Evolutionary conservation across 1,284 basidiomycete genomes (phyloP).

Genomic region (Marasmius oreades): DNA sequence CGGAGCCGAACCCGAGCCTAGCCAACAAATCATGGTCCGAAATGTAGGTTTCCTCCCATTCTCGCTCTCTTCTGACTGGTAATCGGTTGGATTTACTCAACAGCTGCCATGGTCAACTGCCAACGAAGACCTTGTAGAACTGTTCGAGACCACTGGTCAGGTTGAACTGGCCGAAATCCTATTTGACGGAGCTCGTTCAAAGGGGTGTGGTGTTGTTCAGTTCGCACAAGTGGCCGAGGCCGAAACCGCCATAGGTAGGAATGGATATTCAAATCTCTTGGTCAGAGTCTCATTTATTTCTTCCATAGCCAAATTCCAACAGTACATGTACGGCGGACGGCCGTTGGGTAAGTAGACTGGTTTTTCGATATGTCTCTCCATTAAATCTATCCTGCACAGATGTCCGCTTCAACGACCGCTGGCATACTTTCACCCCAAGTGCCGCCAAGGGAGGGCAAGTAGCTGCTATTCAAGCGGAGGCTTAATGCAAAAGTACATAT

Average conservation of each 20-base stretch:
- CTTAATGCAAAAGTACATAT: slow-evolving; percentile 1
- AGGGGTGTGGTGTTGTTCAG: slow-evolving; percentile 94
- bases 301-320: slow-evolving; percentile 80
- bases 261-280: slow-evolving; percentile 1
- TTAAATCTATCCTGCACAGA: slow-evolving; percentile 43
- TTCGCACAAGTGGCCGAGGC: slow-evolving; percentile 88
- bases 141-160: slow-evolving; percentile 96
- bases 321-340: slow-evolving; percentile 87
- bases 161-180: slow-evolving; percentile 94
- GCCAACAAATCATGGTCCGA: slow-evolving; percentile 95
- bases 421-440: slow-evolving; percentile 84
- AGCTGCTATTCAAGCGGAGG: slow-evolving; percentile 52
- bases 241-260: slow-evolving; percentile 85
- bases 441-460: slow-evolving; percentile 82
- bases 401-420: slow-evolving; percentile 88
- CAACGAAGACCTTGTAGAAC: slow-evolving; percentile 97
- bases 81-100: neutral
- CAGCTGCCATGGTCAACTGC: slow-evolving; percentile 98
- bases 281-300: slow-evolving; percentile 1
- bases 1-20: slow-evolving; percentile 67
- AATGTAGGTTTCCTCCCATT: slow-evolving; percentile 66
- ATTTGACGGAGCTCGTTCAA: slow-evolving; percentile 86
- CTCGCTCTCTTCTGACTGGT: neutral
- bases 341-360: slow-evolving; percentile 62
- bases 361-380: slow-evolving; percentile 3